Conservation (phyloP, 257 asterid genomes). For the Solanum pinnatisectum region DNA sequence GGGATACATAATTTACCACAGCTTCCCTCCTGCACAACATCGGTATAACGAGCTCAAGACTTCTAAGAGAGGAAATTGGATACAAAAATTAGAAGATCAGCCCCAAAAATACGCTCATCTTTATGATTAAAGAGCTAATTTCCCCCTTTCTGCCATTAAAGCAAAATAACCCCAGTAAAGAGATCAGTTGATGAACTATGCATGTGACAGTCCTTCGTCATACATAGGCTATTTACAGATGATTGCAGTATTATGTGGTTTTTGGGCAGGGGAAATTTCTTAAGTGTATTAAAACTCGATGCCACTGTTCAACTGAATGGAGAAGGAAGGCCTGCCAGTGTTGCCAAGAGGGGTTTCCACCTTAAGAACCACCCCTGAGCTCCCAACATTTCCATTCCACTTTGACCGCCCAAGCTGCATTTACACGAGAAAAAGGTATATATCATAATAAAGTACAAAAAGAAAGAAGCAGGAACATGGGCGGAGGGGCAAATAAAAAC, state of each 20-base stretch:
- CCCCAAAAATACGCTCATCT: not conserved
- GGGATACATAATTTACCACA: not conserved
- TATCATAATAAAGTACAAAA: not conserved
- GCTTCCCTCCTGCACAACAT: not conserved
- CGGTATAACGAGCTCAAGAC: not conserved
- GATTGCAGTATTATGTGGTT: not conserved
- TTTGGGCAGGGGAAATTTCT: not conserved
- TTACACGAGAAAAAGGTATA: not conserved
- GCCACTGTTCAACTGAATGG: conserved; percentile 85
- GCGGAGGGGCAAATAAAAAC: not conserved
- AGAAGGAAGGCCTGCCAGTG: conserved; percentile 59
- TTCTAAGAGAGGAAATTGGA: not conserved
- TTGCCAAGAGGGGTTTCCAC: conserved; percentile 78
- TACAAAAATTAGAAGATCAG: not conserved
- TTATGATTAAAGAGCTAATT: not conserved
- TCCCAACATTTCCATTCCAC: conserved; percentile 92
- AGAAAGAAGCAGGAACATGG: not conserved
- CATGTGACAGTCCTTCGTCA: not conserved
- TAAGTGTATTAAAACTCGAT: conserved; percentile 42
- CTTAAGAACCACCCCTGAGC: conserved; percentile 66
- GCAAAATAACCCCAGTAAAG: not conserved
- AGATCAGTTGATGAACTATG: not conserved
- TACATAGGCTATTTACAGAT: conserved; percentile 2
- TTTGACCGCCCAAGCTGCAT: conserved; percentile 89
- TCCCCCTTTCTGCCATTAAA: not conserved